Evolutionary conservation across 495 filamentous ascomycete genomes (phyloP), one percentile per base, ranked within the genome.

Genomic region (Penicillium atrosanguineum): DNA sequence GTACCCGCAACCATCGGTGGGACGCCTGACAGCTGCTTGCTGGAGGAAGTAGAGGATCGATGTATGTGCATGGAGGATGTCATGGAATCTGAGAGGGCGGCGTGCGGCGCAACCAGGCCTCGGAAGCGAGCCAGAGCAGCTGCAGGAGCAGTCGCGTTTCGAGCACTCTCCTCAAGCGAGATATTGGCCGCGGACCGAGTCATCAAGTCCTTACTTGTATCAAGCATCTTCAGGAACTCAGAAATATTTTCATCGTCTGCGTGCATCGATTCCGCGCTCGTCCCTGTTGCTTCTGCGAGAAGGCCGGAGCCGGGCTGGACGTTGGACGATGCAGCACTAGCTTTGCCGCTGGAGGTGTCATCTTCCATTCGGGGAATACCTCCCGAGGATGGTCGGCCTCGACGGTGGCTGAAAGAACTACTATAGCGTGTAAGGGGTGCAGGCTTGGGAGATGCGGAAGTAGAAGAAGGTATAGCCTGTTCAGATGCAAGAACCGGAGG

Each of bases 211-310:
- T 89, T 94, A 60, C 85, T 84, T 52, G 81, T 80, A 58, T 97
- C 91, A 2, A 97, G 79, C 64, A 88, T 77, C 56, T 92, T 94
- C 47, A 97, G 67, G 62, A 97, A 98, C 31, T 96, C 91, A 0
- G 89, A 90, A 28, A 96, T 94, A 44, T 92, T 88, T 55, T 95
- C 91, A 63, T 95, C 90, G 60, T 96, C 91, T 2, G 86, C 87
- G 51, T 88, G 87, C 25, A 91, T 80, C 0, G 89, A 93, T 18
- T 88, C 87, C 0, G 87, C 89, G 68, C 88, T 93, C 8, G 78
- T 85, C 7, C 79, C 86, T 11, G 78, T 85, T 15, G 85, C 83
- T 62, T 96, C 91, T 11, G 88, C 79, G 34, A 95, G 79, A 18
- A 92, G 71, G 11, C 88, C 91, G 21, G 91, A 96, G 19, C 91